Evolutionary conservation across 495 filamentous ascomycete genomes (phyloP), one percentile per base, ranked within the genome.

Genomic region (Neurospora sp.): DNA sequence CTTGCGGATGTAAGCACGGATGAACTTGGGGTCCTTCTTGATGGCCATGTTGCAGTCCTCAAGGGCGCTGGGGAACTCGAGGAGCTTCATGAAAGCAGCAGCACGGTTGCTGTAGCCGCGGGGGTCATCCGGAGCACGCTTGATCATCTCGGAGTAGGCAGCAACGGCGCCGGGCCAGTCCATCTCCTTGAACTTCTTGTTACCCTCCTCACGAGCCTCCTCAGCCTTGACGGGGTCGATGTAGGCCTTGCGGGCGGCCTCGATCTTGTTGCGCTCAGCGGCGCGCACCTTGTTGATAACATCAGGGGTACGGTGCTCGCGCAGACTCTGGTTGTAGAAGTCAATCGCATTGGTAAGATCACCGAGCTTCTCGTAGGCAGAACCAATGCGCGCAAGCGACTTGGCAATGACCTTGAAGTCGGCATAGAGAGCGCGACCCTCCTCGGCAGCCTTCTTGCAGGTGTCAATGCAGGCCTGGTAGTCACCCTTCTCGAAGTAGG

Each of bases 321-420:
- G 98, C 54, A 98, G 89, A 3, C 94, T 94, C 82, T 92, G 94
- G 83, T 97, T 90, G 85, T 96, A 98, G 84, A 91, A 93, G 74
- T 94, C 90, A 75, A 99, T 93, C 39, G 96, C 95, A 75, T 91
- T 89, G 49, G 85, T 79, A 49, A 96, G 87, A 77, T 99, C 91
- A 73, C 90, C 92, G 74, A 90, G 79, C 85, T 96, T 98, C 86
- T 98, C 95, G 80, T 97, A 93, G 1, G 95, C 88, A 18, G 91
- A 87, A 72, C 96, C 96, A 77, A 98, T 95, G 71, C 96, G 92
- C 10, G 93, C 93, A 77, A 94, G 98, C 16, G 96, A 94, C 90
- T 98, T 99, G 79, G 96, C 96, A 78, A 98, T 93, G 75, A 92
- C 86, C 88, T 98, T 98, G 86, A 98, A 99, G 84, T 98, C 96